Evolutionary conservation across 495 filamentous ascomycete species (phyloP).

Genomic region (Penicillium malachiteum): DNA sequence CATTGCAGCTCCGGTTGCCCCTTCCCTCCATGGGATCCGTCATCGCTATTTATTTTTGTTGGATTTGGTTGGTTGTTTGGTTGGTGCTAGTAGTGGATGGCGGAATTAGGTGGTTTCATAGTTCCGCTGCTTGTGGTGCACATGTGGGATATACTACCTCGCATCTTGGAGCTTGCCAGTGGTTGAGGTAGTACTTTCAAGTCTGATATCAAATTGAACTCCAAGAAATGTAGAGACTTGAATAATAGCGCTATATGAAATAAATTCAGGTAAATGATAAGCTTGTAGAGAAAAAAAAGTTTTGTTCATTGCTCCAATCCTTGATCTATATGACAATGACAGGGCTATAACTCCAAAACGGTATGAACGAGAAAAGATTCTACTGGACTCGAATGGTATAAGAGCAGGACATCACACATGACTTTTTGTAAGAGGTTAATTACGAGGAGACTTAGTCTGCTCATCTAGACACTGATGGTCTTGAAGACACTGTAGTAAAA

Average conservation of each 20-base stretch:
- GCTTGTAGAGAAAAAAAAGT: neutral
- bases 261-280: neutral
- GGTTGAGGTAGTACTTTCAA: neutral
- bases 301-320: conserved; percentile 13
- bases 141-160: neutral
- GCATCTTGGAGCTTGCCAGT: too few relatives aligned
- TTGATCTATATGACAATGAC: conserved; percentile 2
- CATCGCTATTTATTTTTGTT: neutral
- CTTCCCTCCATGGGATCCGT: conserved; percentile 7
- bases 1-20: conserved; percentile 19
- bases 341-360: conserved; percentile 12
- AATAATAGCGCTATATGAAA: neutral
- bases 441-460: conserved; percentile 7
- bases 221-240: neutral
- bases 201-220: too few relatives aligned
- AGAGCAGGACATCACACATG: conserved; percentile 34
- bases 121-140: conserved; percentile 7
- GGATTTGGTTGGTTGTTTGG: conserved; percentile 2
- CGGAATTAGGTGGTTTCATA: conserved; percentile 11
- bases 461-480: conserved; percentile 54
- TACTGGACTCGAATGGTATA: conserved; percentile 31
- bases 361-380: conserved; percentile 21
- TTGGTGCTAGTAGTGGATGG: neutral
- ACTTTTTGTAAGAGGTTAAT: conserved; percentile 12
- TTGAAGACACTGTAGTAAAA: conserved; percentile 48